Percentiles rank a stretch among this genome's conserved stretches.
Evolutionary conservation across 371 early-diverging fungal genomes (phyloP).

Genomic region (Umbelopsis sp.): DNA sequence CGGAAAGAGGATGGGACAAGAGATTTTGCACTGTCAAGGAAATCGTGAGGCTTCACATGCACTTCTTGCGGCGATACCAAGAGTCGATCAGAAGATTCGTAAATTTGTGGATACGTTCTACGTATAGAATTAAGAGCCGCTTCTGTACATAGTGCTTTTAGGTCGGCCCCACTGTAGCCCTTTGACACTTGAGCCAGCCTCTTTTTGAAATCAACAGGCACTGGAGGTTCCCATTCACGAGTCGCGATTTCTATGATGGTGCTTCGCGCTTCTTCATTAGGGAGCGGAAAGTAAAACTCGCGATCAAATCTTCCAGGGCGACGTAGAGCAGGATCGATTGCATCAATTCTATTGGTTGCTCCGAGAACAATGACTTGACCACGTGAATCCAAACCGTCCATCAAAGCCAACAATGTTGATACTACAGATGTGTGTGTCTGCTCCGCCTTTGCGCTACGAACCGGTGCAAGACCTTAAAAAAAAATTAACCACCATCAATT

Average conservation of each 20-base stretch:
- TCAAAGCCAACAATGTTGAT: constrained; percentile 68
- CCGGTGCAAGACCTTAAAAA: constrained; percentile 56
- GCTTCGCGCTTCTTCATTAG: constrained; percentile 68
- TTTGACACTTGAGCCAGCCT: constrained; percentile 44
- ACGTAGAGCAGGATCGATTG: constrained; percentile 93
- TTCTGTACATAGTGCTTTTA: constrained; percentile 74
- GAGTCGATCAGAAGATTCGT: constrained; percentile 54
- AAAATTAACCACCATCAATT: not conserved
- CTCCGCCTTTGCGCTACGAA: constrained; percentile 63
- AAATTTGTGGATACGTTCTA: constrained; percentile 63
- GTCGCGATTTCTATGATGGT: constrained; percentile 47
- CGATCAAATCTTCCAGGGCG: constrained; percentile 99
- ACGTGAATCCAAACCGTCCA: constrained; percentile 77
- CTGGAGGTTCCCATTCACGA: constrained; percentile 39
- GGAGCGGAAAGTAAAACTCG: constrained; percentile 94
- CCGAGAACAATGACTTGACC: constrained; percentile 75
- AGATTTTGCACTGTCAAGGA: constrained; percentile 49
- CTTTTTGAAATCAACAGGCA: constrained; percentile 32
- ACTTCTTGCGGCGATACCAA: constrained; percentile 46
- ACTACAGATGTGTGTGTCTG: constrained; percentile 72
- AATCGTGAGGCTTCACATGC: constrained; percentile 52
- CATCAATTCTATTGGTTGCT: constrained; percentile 74
- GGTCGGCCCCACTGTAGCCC: constrained; percentile 64
- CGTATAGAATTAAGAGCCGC: constrained; percentile 77
- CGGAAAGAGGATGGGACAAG: constrained; percentile 52